A percentile compares a stretch with the other conserved stretches of the same genome.
These are phyloP conservation scores for Phenoliferia sp. DNA, from an alignment of 1,284 basidiomycete species.

Conservation along the genomic window DNA sequence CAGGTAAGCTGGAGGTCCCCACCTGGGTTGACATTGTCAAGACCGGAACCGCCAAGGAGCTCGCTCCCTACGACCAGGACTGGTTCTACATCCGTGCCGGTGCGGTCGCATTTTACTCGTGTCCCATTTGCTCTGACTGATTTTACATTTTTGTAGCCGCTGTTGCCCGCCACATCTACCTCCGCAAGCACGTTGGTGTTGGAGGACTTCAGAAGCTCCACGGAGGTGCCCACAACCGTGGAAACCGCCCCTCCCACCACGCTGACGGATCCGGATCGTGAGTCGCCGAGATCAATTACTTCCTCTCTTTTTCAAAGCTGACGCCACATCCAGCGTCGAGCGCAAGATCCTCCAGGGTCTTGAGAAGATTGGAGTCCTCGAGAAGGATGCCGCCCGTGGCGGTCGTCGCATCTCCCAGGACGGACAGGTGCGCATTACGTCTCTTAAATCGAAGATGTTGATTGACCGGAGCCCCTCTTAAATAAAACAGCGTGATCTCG, in stretches of 20 bases:
- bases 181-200: constrained; percentile 97
- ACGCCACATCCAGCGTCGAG: constrained; percentile 8
- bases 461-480: no score
- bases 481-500: constrained; percentile 91
- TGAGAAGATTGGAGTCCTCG: constrained; percentile 98
- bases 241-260: constrained; percentile 93
- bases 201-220: constrained; percentile 95
- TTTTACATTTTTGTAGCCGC: constrained; percentile 60
- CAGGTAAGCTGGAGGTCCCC: constrained; percentile 92
- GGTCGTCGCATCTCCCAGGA: constrained; percentile 95
- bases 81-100: constrained; percentile 99
- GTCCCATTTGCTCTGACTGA: constrained; percentile 11
- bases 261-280: constrained; percentile 75
- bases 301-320: not conserved
- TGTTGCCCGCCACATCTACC: constrained; percentile 98
- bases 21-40: constrained; percentile 99
- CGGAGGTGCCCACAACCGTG: constrained; percentile 90
- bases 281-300: constrained; percentile 59
- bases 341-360: constrained; percentile 76
- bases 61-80: constrained; percentile 97
- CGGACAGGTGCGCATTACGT: no score
- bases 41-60: constrained; percentile 96
- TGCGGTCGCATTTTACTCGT: constrained; percentile 48
- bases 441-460: no score
- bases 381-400: constrained; percentile 81